phyloP scores from a whole-genome alignment of 2,329 filamentous ascomycete genomes.

The Curvularia spicifera region DNA sequence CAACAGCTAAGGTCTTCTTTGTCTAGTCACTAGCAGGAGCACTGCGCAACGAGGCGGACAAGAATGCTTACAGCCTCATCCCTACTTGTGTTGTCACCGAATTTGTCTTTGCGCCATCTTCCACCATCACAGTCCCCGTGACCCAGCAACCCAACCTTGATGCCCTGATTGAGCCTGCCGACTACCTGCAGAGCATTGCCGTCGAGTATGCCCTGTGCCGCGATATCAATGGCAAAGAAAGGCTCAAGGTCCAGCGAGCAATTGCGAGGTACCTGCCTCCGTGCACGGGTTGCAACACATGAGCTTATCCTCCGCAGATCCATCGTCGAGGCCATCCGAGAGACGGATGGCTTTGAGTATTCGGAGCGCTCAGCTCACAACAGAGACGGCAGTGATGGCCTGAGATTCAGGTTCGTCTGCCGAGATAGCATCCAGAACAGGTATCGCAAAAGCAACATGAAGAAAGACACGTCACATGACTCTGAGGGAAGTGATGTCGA shows the following conservation, averaged over 20 bases:
- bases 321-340: constrained; percentile 41
- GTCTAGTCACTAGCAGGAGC: constrained; percentile 38
- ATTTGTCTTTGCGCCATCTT: constrained; percentile 39
- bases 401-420: constrained; percentile 44
- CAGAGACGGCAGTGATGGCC: constrained; percentile 39
- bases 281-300: not conserved
- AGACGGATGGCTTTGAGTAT: constrained; percentile 45
- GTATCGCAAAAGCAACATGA: constrained; percentile 33
- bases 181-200: constrained; percentile 38
- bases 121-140: constrained; percentile 41
- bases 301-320: constrained; percentile 23
- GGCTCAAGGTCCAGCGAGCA: constrained; percentile 39
- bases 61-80: constrained; percentile 37
- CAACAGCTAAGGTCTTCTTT: constrained; percentile 23
- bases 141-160: constrained; percentile 36
- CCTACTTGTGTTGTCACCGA: constrained; percentile 42
- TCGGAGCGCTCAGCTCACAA: constrained; percentile 40
- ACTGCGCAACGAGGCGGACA: constrained; percentile 39
- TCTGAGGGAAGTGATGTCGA: constrained; percentile 14
- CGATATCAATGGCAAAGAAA: constrained; percentile 34
- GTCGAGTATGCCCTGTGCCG: constrained; percentile 39
- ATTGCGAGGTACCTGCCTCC: constrained; percentile 32
- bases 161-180: constrained; percentile 35
- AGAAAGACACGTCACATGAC: constrained; percentile 28
- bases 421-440: constrained; percentile 44